A percentile compares a stretch with the other conserved stretches of the same genome.
These are phyloP conservation scores for Leishmania tropica DNA, from an alignment of 208 protist species.

Conservation along the genomic window DNA sequence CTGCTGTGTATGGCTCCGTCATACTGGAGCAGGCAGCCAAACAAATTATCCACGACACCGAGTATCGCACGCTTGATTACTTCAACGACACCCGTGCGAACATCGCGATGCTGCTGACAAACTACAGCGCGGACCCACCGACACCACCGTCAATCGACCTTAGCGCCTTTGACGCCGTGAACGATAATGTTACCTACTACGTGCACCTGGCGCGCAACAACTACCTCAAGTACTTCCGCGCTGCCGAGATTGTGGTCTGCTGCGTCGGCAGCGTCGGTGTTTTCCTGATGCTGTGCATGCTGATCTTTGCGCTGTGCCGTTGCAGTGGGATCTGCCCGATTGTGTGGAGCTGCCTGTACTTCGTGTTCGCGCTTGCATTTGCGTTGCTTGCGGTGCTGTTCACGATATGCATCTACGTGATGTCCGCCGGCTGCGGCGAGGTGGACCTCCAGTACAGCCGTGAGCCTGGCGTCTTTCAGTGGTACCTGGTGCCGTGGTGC, in stretches of 20 bases:
- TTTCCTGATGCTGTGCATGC: conserved; percentile 56
- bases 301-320: conserved; percentile 62
- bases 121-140: conserved; percentile 39
- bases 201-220: conserved; percentile 34
- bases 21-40: conserved; percentile 35
- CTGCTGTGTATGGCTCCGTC: conserved; percentile 64
- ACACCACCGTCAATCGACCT: conserved; percentile 30
- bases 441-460: conserved; percentile 62
- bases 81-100: conserved; percentile 40
- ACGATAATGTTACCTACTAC: conserved; percentile 25
- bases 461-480: conserved; percentile 76
- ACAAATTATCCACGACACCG: conserved; percentile 34
- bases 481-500: conserved; percentile 77
- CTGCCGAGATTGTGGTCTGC: conserved; percentile 54
- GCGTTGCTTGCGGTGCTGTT: conserved; percentile 61
- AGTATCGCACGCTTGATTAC: conserved; percentile 47
- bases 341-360: conserved; percentile 58
- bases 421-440: conserved; percentile 60
- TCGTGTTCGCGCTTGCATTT: conserved; percentile 64
- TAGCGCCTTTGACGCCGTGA: conserved; percentile 46
- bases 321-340: conserved; percentile 42
- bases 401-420: conserved; percentile 48
- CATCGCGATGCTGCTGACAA: conserved; percentile 41
- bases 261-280: conserved; percentile 57
- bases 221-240: conserved; percentile 72